Evolutionary conservation across 2,329 filamentous ascomycete species (phyloP).

Genomic region (Calonectria ilicicola): DNA sequence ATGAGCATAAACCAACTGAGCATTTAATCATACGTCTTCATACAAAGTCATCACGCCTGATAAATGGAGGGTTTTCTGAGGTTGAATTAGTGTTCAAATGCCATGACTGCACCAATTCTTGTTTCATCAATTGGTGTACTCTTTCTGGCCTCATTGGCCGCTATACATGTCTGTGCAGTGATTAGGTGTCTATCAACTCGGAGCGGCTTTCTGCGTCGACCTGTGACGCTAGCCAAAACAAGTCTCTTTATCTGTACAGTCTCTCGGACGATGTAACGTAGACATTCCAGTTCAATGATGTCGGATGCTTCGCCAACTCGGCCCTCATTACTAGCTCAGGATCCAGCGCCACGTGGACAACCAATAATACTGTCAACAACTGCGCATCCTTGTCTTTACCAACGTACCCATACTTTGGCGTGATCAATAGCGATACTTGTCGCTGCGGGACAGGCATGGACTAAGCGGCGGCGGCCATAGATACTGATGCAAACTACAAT

Average conservation of each 20-base stretch:
- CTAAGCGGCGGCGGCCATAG: not conserved
- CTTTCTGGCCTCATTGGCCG: not conserved
- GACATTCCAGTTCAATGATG: not conserved
- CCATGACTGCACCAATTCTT: not conserved
- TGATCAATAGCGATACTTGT: not conserved
- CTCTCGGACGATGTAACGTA: not conserved
- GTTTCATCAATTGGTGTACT: not conserved
- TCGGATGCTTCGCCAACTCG: not conserved
- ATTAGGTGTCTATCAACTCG: not conserved
- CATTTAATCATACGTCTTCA: too few species aligned
- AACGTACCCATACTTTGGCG: not conserved
- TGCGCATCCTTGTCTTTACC: not conserved
- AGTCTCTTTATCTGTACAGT: not conserved
- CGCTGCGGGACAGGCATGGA: not conserved
- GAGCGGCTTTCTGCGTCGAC: not conserved
- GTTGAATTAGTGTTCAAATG: too few species aligned
- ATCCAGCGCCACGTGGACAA: not conserved
- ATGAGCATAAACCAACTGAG: too few species aligned
- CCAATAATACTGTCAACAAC: not conserved
- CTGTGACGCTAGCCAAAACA: not conserved
- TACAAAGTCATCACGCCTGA: too few species aligned
- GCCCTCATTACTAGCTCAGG: not conserved
- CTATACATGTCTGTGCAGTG: not conserved
- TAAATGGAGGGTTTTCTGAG: too few species aligned
- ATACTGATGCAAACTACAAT: not conserved